Evolutionary conservation across 2,329 filamentous ascomycete species (phyloP), one percentile per base, ranked within the genome.

Genomic region (Fusarium heterosporum): DNA sequence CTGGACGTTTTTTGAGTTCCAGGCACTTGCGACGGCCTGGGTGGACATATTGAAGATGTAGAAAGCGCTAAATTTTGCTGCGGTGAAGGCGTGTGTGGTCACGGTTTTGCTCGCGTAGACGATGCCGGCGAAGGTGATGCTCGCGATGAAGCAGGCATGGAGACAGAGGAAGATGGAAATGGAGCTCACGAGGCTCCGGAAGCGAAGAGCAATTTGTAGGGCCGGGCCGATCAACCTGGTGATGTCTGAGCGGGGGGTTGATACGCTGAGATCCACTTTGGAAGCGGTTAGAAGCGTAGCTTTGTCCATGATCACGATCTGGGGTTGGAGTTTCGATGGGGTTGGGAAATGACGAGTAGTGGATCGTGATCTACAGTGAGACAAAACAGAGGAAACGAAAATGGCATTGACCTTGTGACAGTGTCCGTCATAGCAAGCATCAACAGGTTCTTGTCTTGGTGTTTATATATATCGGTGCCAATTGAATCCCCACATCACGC

Each of bases 261-360:
- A 68, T 26, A 72, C 71, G 10, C 64, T 64, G 4, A 77, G 74
- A 67, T 78, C 76, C 72, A 76, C 76, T 43, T 68, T 76, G 46
- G 79, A 77, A 63, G 78, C 74, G 41, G 79, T 76, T 55, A 82
- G 75, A 67, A 81, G 73, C 50, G 72, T 74, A 61, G 78, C 72
- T 61, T 78, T 77, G 66, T 78, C 76, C 77, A 79, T 69, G 43
- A 58, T 76, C 61, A 42, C 51, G 70, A 66, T 52, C 51, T 59
- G 52, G 28, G 49, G 34, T 61, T 58, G 40, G 40, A 59, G 45
- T 39, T 8, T 56, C 39, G 60, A 57, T 64, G 52, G 32, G 46
- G 46, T 47, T 34, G 13, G 56, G 51, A 41, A 61, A 55, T 47
- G 30, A 39, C 19, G 28, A 52, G 8, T n/a, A 29, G 30, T 38